Conservation (phyloP, 371 early-diverging fungal species). For the Umbelopsis sp. region DNA sequence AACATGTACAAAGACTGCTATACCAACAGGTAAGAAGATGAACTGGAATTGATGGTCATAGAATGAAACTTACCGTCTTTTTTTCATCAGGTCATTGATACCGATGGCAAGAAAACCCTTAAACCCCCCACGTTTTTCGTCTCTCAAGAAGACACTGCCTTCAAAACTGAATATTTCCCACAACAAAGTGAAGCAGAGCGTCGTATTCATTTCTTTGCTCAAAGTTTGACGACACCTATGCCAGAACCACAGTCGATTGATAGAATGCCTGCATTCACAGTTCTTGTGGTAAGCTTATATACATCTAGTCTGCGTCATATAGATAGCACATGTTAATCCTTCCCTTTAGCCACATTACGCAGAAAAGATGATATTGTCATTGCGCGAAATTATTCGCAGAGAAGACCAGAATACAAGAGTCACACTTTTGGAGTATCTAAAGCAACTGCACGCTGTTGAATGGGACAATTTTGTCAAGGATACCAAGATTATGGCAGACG, state of each 20-base stretch:
- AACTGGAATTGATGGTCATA: background rate
- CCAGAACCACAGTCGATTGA: conserved; percentile 84
- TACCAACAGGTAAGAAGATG: conserved; percentile 71
- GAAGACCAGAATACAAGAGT: conserved; percentile 83
- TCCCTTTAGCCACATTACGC: conserved; percentile 76
- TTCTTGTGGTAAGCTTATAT: conserved; percentile 60
- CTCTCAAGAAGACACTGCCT: conserved; percentile 80
- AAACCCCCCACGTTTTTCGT: conserved; percentile 86
- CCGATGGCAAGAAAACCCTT: conserved; percentile 69
- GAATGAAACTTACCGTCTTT: background rate
- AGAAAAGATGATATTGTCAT: conserved; percentile 83
- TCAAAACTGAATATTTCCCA: conserved; percentile 80
- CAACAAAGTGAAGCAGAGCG: conserved; percentile 84
- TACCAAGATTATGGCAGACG: conserved; percentile 80
- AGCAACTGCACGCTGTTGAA: conserved; percentile 82
- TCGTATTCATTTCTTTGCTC: conserved; percentile 88
- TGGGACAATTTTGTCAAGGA: conserved; percentile 94
- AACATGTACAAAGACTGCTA: conserved; percentile 77
- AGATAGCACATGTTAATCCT: background rate
- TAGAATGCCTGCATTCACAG: conserved; percentile 88
- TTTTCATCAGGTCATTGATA: conserved; percentile 50
- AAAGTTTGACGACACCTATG: conserved; percentile 84
- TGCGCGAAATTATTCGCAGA: conserved; percentile 86
- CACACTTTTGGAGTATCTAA: conserved; percentile 85
- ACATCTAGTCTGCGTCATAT: background rate